Evolutionary conservation across 306 rosid species (phyloP).

Genomic region (Vigna hirtella): DNA sequence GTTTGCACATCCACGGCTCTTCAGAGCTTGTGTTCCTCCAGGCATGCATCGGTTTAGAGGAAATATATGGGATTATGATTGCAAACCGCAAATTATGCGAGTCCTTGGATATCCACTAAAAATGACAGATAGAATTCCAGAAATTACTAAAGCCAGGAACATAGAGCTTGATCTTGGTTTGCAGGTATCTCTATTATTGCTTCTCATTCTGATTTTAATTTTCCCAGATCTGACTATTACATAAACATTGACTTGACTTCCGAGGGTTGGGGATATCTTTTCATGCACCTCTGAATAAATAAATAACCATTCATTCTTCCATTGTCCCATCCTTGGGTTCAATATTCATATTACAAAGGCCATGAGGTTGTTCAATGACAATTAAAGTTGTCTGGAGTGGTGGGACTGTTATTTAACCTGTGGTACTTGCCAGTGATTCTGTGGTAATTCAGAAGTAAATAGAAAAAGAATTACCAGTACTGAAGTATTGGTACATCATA

Average conservation of each 20-base stretch:
- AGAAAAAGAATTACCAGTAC: background rate
- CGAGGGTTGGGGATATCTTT: background rate
- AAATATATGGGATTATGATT: slow-evolving; percentile 88
- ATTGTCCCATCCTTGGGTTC: background rate
- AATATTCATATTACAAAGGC: background rate
- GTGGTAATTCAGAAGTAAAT: slow-evolving; percentile 1
- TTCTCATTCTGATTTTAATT: slow-evolving; percentile 35
- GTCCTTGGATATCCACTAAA: slow-evolving; percentile 72
- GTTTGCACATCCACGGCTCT: slow-evolving; percentile 88
- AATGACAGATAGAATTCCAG: slow-evolving; percentile 69
- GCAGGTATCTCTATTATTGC: slow-evolving; percentile 60
- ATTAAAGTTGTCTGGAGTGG: background rate
- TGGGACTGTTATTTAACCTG: slow-evolving; percentile 4
- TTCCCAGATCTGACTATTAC: background rate
- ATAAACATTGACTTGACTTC: slow-evolving; percentile 20
- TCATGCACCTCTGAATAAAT: background rate
- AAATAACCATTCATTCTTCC: slow-evolving; percentile 1
- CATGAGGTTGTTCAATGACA: slow-evolving; percentile 3
- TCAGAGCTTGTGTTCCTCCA: slow-evolving; percentile 94
- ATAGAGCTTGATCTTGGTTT: slow-evolving; percentile 91
- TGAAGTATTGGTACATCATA: background rate
- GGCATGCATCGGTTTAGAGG: slow-evolving; percentile 96
- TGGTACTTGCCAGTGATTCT: background rate
- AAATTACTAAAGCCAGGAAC: slow-evolving; percentile 77
- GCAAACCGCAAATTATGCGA: slow-evolving; percentile 73